Evolutionary conservation across 1,139 yeast species (phyloP), one percentile per base, ranked within the genome.

Genomic region (Candida sanyaensis): DNA sequence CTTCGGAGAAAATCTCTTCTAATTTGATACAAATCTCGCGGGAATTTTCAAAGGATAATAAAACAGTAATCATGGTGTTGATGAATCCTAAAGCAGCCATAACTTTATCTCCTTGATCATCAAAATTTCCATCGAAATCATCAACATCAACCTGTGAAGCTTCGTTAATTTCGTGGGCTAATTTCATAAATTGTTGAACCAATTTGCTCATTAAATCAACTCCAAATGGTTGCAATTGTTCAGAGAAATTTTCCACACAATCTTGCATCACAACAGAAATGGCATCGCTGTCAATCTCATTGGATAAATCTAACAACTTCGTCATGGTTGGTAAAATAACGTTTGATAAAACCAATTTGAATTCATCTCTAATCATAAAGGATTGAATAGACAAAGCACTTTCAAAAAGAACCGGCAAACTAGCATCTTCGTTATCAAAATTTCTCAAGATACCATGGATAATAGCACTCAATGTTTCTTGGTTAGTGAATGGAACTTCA

Each of bases 191-290:
- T 64, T 92, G 97, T 51, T 85, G 87, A 28, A 86, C 84, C 57
- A 93, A 72, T 59, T 87, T 91, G 37, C 77, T 78, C 80, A 92
- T 90, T 58, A 93, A 75, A 55, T 89, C 95, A 39, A 88, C 84
- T 7, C 98, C 97, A 68, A 92, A 93, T 29, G 99, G 98, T 56
- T 92, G 95, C 55, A 93, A 74, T 65, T 92, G 96, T 56, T 85
- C 89, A 4, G 96, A 79, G 65, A 87, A 93, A 49, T 81, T 83
- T 60, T 92, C 97, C 24, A 93, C 98, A 64, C 96, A 86, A 59
- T 92, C 97, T 70, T 93, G 98, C 88, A 93, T 90, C 12, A 93
- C 97, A 33, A 87, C 88, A 13, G 96, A 83, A 34, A 93, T 79
- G 2, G 93, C 82, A 63, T 93, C 99, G 52, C 87, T 85, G 59